Conservation (phyloP, 2,329 filamentous ascomycete genomes). For the Alternaria viburni region DNA sequence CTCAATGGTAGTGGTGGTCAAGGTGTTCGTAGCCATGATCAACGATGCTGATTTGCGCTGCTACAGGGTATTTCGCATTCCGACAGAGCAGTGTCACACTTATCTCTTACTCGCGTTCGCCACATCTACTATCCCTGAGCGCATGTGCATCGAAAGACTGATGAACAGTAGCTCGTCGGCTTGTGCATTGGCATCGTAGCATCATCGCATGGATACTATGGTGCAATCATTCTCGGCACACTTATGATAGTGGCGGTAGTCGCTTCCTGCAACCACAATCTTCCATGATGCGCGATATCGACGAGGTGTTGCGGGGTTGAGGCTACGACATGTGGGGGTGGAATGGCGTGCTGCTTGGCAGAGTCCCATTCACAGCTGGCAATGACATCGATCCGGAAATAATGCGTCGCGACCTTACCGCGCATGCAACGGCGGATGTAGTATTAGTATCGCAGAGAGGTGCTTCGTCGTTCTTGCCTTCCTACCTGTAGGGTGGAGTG, state of each 20-base stretch:
- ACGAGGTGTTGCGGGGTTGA: constrained; percentile 20
- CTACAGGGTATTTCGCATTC: neutral
- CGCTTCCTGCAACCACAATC: neutral
- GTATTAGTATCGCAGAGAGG: neutral
- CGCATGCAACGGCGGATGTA: neutral
- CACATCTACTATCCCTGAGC: neutral
- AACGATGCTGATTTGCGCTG: neutral
- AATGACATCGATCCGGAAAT: neutral
- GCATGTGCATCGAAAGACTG: neutral
- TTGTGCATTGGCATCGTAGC: neutral
- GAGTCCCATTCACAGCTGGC: neutral
- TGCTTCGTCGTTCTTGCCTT: neutral
- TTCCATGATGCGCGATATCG: neutral
- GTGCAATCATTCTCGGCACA: neutral
- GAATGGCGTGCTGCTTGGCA: constrained; percentile 25
- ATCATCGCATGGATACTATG: constrained; percentile 1
- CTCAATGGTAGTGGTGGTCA: neutral
- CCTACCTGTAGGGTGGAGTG: neutral
- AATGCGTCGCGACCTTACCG: neutral
- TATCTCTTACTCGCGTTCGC: neutral
- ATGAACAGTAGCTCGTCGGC: neutral
- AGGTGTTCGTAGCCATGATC: constrained; percentile 9
- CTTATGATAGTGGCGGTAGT: neutral
- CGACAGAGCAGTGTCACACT: neutral
- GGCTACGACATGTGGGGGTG: constrained; percentile 27